A percentile compares a stretch with the other conserved stretches of the same genome.
Evolutionary conservation across 768 basidiomycete genomes (phyloP).

Genomic region (Vishniacozyma victoriae): DNA sequence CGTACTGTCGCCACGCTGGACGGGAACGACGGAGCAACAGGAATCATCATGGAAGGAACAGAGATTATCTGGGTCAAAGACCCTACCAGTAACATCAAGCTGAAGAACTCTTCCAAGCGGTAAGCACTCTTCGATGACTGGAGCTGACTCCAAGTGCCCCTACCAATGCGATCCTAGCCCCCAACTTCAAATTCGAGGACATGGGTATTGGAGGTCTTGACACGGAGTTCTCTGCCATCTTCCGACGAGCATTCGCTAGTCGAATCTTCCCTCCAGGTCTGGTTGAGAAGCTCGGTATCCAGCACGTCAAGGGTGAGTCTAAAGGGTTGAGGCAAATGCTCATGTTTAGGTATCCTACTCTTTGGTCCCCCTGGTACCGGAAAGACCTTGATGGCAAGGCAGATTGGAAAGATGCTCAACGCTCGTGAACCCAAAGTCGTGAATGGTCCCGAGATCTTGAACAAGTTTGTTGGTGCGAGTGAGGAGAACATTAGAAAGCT

Average conservation of each 20-base stretch:
- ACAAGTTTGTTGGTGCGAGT: conserved; percentile 92
- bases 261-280: conserved; percentile 97
- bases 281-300: conserved; percentile 94
- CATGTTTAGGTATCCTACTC: conserved; percentile 87
- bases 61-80: conserved; percentile 86
- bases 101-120: conserved; percentile 90
- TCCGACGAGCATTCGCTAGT: conserved; percentile 95
- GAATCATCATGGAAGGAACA: conserved; percentile 84
- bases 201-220: conserved; percentile 99
- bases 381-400: conserved; percentile 94
- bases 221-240: conserved; percentile 88
- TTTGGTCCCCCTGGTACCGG: conserved; percentile 97
- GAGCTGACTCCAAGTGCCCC: conserved; percentile 57
- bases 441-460: conserved; percentile 94
- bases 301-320: conserved; percentile 83
- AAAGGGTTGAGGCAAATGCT: too few relatives aligned
- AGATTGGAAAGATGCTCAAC: conserved; percentile 99
- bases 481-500: conserved; percentile 98
- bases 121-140: conserved; percentile 45
- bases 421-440: conserved; percentile 96
- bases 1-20: conserved; percentile 57
- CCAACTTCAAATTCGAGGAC: conserved; percentile 99
- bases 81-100: conserved; percentile 69
- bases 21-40: conserved; percentile 52
- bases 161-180: conserved; percentile 88